Evolutionary conservation across 2,329 filamentous ascomycete genomes (phyloP).

Genomic region (Cladorrhinum sp.): DNA sequence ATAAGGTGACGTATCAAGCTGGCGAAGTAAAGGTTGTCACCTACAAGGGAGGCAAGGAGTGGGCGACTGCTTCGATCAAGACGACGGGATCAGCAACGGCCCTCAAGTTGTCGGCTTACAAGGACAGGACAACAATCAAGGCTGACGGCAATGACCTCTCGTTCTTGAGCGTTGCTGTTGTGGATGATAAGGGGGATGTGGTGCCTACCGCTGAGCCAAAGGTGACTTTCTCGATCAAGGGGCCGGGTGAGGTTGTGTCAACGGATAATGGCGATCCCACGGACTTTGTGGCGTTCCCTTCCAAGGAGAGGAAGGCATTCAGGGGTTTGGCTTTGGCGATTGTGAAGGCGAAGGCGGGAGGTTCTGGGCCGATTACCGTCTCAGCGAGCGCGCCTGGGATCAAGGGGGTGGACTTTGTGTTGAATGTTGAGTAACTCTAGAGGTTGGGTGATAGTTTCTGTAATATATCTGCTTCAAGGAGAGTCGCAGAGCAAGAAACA

Average conservation of each 20-base stretch:
- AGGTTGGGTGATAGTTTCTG: no score
- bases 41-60: constrained; percentile 45
- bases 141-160: constrained; percentile 45
- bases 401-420: not conserved
- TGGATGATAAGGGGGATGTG: constrained; percentile 41
- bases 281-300: constrained; percentile 43
- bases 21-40: constrained; percentile 46
- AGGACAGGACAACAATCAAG: constrained; percentile 38
- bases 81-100: constrained; percentile 41
- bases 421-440: constrained; percentile 1
- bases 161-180: constrained; percentile 44
- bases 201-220: constrained; percentile 42
- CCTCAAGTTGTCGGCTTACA: constrained; percentile 36
- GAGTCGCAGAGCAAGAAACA: no score
- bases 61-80: constrained; percentile 41
- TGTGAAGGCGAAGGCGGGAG: constrained; percentile 32
- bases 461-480: no score
- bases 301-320: constrained; percentile 39
- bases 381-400: constrained; percentile 22
- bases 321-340: constrained; percentile 41
- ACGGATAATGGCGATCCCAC: constrained; percentile 52
- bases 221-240: constrained; percentile 44
- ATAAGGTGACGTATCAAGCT: constrained; percentile 46
- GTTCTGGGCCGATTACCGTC: constrained; percentile 23
- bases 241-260: constrained; percentile 44